phyloP scores from a whole-genome alignment of 768 basidiomycete species.

The Mycena belliarum region DNA sequence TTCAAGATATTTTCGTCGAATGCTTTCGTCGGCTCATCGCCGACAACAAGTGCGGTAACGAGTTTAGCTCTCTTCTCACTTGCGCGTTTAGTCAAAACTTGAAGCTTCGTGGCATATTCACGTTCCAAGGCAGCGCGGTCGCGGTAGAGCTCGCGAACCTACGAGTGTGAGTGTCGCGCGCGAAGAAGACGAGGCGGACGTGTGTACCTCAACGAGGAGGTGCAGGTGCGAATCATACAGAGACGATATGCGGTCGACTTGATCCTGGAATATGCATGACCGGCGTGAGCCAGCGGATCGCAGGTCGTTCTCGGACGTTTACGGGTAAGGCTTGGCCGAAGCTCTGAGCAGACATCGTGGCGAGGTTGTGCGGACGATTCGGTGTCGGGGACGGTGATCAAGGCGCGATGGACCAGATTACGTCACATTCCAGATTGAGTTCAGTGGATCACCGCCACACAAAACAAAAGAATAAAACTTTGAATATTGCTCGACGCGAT shows the following conservation, averaged over 20 bases:
- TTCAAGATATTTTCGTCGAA: slow-evolving; percentile 54
- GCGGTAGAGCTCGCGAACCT: slow-evolving; percentile 76
- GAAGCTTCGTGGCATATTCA: slow-evolving; percentile 76
- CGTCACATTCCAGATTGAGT: no score
- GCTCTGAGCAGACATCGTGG: slow-evolving; percentile 27
- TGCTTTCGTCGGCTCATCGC: slow-evolving; percentile 65
- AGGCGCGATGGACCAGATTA: neutral
- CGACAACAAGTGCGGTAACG: slow-evolving; percentile 56
- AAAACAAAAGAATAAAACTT: no score
- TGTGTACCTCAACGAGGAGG: slow-evolving; percentile 61
- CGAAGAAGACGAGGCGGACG: neutral
- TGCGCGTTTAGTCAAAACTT: slow-evolving; percentile 64
- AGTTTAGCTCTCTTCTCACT: slow-evolving; percentile 70
- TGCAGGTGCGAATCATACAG: slow-evolving; percentile 68
- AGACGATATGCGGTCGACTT: slow-evolving; percentile 62
- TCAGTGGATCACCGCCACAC: no score
- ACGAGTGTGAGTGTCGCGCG: neutral
- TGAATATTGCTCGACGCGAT: neutral
- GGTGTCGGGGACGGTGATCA: neutral
- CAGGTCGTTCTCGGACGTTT: slow-evolving; percentile 21
- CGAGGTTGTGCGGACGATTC: neutral
- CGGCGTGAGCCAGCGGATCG: slow-evolving; percentile 7
- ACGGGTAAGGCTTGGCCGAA: slow-evolving; percentile 62
- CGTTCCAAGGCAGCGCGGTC: slow-evolving; percentile 70
- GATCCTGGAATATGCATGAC: slow-evolving; percentile 60